These are phyloP conservation scores for Pseudocercospora macadamiae DNA, from an alignment of 2,329 filamentous ascomycete species.

Conservation along the genomic window DNA sequence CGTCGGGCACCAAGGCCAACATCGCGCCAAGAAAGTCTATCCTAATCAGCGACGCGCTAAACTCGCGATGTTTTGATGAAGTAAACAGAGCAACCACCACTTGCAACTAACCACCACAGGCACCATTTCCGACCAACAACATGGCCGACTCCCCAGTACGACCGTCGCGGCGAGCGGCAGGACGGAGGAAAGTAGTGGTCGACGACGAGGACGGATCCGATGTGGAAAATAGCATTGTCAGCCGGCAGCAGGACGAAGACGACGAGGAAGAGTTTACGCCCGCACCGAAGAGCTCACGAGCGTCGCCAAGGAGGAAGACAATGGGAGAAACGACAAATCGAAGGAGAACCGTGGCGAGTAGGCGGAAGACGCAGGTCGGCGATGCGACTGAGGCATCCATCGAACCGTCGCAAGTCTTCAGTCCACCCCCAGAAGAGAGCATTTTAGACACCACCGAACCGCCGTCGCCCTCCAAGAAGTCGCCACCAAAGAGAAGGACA, in stretches of 20 bases:
- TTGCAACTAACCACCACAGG: conserved; percentile 7
- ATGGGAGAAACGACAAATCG: conserved; percentile 52
- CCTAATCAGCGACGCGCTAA: no score
- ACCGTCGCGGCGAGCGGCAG: conserved; percentile 61
- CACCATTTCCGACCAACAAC: conserved; percentile 19
- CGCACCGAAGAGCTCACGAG: conserved; percentile 63
- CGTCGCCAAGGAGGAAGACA: conserved; percentile 59
- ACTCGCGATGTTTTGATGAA: conserved; percentile 9
- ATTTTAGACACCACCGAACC: conserved; percentile 49
- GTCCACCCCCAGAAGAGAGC: conserved; percentile 60
- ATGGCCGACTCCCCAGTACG: conserved; percentile 47
- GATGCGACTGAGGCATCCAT: conserved; percentile 57
- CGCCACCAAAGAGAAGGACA: conserved; percentile 67
- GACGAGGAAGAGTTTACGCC: conserved; percentile 82
- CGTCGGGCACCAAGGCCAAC: no score
- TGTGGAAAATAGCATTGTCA: conserved; percentile 62
- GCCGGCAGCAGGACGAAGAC: conserved; percentile 57
- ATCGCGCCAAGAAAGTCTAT: no score
- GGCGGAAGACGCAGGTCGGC: conserved; percentile 50
- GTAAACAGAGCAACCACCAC: conserved; percentile 4
- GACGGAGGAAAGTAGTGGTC: conserved; percentile 72
- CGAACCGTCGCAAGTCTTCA: conserved; percentile 60
- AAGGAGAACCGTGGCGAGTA: conserved; percentile 42
- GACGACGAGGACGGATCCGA: conserved; percentile 70
- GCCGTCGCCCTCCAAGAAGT: conserved; percentile 59